These are phyloP conservation scores for Aegilops speltoides DNA, from an alignment of 176 grass and related monocot genomes.

Conservation along the genomic window DNA sequence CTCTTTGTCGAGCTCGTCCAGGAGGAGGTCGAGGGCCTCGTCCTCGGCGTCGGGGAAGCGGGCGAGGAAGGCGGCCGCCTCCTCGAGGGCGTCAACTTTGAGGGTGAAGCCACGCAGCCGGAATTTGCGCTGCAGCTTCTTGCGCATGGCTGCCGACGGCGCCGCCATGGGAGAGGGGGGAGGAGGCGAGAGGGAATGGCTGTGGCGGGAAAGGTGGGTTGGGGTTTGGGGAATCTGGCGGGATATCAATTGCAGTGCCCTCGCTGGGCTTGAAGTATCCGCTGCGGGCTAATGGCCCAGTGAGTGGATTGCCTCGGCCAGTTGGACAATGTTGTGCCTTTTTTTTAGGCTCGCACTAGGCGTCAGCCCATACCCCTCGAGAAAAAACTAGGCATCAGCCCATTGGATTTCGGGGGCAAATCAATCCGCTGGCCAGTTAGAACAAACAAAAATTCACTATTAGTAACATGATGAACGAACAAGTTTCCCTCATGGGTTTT, in stretches of 20 bases:
- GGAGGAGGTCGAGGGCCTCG: constrained; percentile 77
- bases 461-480: no score
- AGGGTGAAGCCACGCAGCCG: constrained; percentile 81
- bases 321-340: not conserved
- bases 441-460: no score
- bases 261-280: not conserved
- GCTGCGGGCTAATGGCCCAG: no score
- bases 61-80: constrained; percentile 59
- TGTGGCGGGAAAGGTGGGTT: constrained; percentile 28
- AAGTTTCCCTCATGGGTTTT: no score
- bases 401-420: no score
- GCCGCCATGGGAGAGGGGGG: constrained; percentile 34
- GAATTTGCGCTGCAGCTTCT: constrained; percentile 86
- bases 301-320: not conserved
- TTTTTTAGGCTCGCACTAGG: no score
- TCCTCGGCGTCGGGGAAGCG: constrained; percentile 81
- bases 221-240: constrained; percentile 31
- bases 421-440: no score
- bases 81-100: constrained; percentile 85
- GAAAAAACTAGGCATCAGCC: no score
- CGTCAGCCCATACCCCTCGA: no score
- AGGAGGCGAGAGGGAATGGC: not conserved
- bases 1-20: constrained; percentile 78
- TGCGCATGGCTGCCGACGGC: constrained; percentile 49
- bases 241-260: not conserved